Percentiles rank a stretch among this genome's conserved stretches.
These are phyloP conservation scores for Acanthamoeba divionensis DNA, from an alignment of 208 protist species.

Conservation along the genomic window DNA sequence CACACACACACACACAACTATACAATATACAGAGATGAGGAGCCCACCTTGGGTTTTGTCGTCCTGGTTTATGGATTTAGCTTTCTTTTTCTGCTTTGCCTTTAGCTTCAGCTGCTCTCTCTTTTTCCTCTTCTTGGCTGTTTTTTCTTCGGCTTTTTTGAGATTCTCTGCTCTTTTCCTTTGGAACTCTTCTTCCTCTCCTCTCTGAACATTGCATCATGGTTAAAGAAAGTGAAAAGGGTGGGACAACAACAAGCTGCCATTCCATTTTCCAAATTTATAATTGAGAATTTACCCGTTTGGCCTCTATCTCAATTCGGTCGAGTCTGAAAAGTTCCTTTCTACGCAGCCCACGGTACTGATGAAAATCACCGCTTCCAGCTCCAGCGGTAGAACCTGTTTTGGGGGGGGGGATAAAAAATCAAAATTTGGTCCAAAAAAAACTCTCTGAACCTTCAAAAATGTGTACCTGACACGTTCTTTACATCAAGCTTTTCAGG, in stretches of 20 bases:
- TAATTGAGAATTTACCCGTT: background rate
- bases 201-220: background rate
- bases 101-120: background rate
- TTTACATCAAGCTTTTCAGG: no score
- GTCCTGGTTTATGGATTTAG: background rate
- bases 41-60: background rate
- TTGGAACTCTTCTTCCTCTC: conserved; percentile 4
- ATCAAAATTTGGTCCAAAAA: no score
- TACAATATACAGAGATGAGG: no score
- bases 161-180: background rate
- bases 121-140: conserved; percentile 24
- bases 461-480: no score
- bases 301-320: background rate
- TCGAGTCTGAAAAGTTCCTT: background rate
- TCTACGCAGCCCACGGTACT: background rate
- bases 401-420: no score
- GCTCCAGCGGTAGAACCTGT: conserved; percentile 39
- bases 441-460: no score
- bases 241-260: background rate
- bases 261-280: background rate
- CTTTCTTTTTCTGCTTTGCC: background rate
- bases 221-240: background rate
- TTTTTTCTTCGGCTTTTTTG: background rate
- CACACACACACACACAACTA: no score
- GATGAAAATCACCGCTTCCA: conserved; percentile 41